Evolutionary conservation across 1,284 basidiomycete genomes (phyloP), one percentile per base, ranked within the genome.

Genomic region (Ceratobasidium sp.): DNA sequence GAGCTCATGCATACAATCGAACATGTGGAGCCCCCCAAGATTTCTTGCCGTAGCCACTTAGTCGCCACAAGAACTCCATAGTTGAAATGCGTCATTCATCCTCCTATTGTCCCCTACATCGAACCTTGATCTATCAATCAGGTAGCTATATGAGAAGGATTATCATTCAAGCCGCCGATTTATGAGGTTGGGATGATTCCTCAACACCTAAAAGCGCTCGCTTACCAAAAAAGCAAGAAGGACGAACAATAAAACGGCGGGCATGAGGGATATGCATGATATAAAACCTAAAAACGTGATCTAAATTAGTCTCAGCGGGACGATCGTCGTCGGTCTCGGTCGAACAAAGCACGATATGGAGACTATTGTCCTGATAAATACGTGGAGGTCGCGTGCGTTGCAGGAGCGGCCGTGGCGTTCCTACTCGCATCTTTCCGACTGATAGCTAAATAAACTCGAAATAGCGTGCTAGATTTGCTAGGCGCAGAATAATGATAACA

Each of bases 201-300:
- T 31, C 23, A 58, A 73, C 56, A n/a, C 54, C 37, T n/a, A 69
- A 69, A 69, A 69, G 67, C 67, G 31, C 47, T 23, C 33, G 33
- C 33, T 67, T 28, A 51, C 45, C 49, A 53, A 47, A 53, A 53
- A 47, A 67, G 49, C 49, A 35, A 33, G 17, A 67, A 28, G 47
- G 33, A 15, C n/a, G 67, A 69, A 69, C 68, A 73, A 73, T 73
- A 73, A 51, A 13, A 49, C 37, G 51, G 37, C 6, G 35, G 8
- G 6, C n/a, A 67, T 67, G 23, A 28, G 17, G 45, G n/a, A 31
- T 53, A 33, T 51, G 47, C 47, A 1, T 33, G 3, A 17, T 17
- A 33, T 28, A n/a, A 45, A 69, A 54, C 26, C 15, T n/a, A 26
- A 69, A 39, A 26, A 37, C n/a, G 54, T 3, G 33, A 17, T 33